phyloP scores from a whole-genome alignment of 768 basidiomycete species.

The Lentinus tigrinus region DNA sequence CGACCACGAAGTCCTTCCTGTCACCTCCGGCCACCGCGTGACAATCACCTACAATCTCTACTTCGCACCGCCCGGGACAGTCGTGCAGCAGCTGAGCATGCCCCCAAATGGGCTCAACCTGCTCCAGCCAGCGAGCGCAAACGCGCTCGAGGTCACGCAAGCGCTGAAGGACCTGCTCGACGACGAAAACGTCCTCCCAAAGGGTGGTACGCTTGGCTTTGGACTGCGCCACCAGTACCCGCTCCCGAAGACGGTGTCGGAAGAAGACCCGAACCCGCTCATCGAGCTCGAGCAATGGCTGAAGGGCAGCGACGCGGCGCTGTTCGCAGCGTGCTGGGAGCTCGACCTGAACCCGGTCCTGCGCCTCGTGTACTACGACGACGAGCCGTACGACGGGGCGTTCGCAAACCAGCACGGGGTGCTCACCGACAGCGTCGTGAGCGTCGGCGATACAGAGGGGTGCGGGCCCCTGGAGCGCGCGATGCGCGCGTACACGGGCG shows the following conservation, averaged over 20 bases:
- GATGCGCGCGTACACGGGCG: no score
- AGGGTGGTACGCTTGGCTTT: slow-evolving; percentile 42
- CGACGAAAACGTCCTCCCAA: slow-evolving; percentile 34
- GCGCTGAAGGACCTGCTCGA: slow-evolving; percentile 29
- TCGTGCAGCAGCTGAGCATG: background rate
- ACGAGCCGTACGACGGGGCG: no score
- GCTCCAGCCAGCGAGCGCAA: background rate
- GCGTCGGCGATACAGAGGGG: no score
- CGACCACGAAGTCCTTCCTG: slow-evolving; percentile 43
- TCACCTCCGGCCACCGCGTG: slow-evolving; percentile 41
- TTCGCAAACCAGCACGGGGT: no score
- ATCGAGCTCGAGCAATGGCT: background rate
- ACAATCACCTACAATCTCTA: slow-evolving; percentile 46
- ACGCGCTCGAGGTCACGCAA: slow-evolving; percentile 5
- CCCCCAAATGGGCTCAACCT: background rate
- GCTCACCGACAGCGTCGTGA: no score
- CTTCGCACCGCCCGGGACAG: slow-evolving; percentile 2
- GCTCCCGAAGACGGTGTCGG: background rate
- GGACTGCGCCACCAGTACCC: slow-evolving; percentile 39
- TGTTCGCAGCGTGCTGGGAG: background rate
- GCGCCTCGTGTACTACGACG: background rate
- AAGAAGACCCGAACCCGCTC: background rate
- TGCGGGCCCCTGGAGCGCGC: no score
- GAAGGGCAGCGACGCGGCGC: background rate
- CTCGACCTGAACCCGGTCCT: background rate